Percentiles rank a stretch among this genome's conserved stretches.
Evolutionary conservation across 2,329 filamentous ascomycete genomes (phyloP).

Genomic region (Pseudogymnoascus sp.): DNA sequence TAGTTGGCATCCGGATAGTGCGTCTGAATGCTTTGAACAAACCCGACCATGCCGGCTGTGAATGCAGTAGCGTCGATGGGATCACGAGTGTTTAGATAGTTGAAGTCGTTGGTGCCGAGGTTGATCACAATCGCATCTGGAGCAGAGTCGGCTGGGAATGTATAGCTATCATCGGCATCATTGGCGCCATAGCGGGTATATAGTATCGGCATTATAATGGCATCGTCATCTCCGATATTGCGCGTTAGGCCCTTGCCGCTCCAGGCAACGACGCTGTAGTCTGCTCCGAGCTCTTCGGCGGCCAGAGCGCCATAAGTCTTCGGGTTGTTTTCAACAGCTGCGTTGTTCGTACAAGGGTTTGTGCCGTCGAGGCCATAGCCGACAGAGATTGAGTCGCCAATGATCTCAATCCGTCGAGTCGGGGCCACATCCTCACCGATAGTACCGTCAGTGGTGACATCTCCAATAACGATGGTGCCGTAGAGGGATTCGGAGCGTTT

Average conservation of each 20-base stretch:
- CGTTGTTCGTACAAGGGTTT: slow-evolving; percentile 34
- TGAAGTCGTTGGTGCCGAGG: slow-evolving; percentile 39
- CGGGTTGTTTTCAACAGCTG: slow-evolving; percentile 33
- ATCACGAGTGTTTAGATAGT: slow-evolving; percentile 28
- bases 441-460: slow-evolving; percentile 25
- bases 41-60: slow-evolving; percentile 26
- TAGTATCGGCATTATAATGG: slow-evolving; percentile 34
- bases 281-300: slow-evolving; percentile 34
- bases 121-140: slow-evolving; percentile 37
- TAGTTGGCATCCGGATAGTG: slow-evolving; percentile 32
- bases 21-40: slow-evolving; percentile 29
- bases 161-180: slow-evolving; percentile 32
- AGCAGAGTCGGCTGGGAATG: slow-evolving; percentile 27
- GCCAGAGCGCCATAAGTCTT: slow-evolving; percentile 38
- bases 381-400: slow-evolving; percentile 39
- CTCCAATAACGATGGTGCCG: slow-evolving; percentile 30
- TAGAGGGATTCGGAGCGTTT: slow-evolving; percentile 33
- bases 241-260: slow-evolving; percentile 37
- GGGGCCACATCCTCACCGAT: slow-evolving; percentile 20
- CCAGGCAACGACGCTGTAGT: slow-evolving; percentile 39
- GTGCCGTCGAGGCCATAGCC: slow-evolving; percentile 38
- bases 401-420: slow-evolving; percentile 35
- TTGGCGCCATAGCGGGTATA: slow-evolving; percentile 38
- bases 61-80: slow-evolving; percentile 26
- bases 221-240: slow-evolving; percentile 30